phyloP scores from a whole-genome alignment of 2,329 filamentous ascomycete genomes.

The Ascochyta fabae region DNA sequence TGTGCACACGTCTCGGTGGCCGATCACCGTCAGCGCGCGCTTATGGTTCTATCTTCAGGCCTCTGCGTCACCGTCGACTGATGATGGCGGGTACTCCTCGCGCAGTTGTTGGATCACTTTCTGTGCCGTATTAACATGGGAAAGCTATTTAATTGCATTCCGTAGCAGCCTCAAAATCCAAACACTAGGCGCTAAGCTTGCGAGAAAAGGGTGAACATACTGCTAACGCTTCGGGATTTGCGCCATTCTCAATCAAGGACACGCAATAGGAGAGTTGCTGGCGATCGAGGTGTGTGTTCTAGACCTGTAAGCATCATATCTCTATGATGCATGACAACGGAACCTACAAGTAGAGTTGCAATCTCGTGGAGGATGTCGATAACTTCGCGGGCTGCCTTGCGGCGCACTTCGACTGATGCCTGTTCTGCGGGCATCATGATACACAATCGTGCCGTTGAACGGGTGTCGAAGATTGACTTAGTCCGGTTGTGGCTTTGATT shows the following conservation, averaged over 20 bases:
- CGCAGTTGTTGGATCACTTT: constrained; percentile 56
- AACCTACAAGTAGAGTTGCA: constrained; percentile 80
- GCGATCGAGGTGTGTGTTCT: constrained; percentile 95
- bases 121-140: constrained; percentile 33
- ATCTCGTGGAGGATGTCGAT: constrained; percentile 86
- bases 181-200: not conserved
- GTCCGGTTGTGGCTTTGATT: not conserved
- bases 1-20: constrained; percentile 16
- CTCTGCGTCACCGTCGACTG: constrained; percentile 37
- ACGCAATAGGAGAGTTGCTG: constrained; percentile 93
- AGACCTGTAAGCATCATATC: not conserved
- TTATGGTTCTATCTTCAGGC: constrained; percentile 19
- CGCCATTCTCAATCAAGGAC: constrained; percentile 94
- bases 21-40: constrained; percentile 30
- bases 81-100: constrained; percentile 48
- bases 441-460: not conserved
- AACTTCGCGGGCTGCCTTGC: constrained; percentile 76
- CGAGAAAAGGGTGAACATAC: constrained; percentile 61
- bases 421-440: constrained; percentile 30
- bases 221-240: constrained; percentile 92
- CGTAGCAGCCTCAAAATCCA: not conserved
- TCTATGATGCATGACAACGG: not conserved
- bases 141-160: too few relatives aligned
- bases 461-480: not conserved
- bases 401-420: constrained; percentile 59